Conservation (phyloP, 1,284 basidiomycete genomes). For the Kwoniella shivajii region DNA sequence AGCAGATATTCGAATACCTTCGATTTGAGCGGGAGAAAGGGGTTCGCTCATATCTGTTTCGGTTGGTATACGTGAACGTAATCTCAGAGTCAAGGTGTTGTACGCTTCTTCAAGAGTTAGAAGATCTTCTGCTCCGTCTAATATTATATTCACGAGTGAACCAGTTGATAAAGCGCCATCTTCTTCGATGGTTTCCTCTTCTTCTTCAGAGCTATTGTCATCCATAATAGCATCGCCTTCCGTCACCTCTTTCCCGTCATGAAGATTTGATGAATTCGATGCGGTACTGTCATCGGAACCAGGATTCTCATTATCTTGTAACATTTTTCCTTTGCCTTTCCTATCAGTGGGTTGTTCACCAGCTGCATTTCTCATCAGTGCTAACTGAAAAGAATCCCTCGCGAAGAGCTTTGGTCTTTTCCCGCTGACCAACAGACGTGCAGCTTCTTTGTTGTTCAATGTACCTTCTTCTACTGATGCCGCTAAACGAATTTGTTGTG, state of each 20-base stretch:
- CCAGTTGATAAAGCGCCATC: slow-evolving; percentile 39
- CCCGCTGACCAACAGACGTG: slow-evolving; percentile 41
- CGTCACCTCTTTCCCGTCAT: not conserved
- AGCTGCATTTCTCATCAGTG: slow-evolving; percentile 27
- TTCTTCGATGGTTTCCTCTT: slow-evolving; percentile 41
- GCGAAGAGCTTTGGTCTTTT: slow-evolving; percentile 35
- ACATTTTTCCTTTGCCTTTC: slow-evolving; percentile 19
- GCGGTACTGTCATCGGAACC: slow-evolving; percentile 36
- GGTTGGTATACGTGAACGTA: slow-evolving; percentile 27
- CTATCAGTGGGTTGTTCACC: slow-evolving; percentile 10
- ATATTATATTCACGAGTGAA: slow-evolving; percentile 43
- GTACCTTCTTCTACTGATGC: slow-evolving; percentile 49
- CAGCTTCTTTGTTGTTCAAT: slow-evolving; percentile 48
- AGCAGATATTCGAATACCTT: slow-evolving; percentile 21
- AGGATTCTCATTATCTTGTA: slow-evolving; percentile 24
- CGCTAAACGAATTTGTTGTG: slow-evolving; percentile 42
- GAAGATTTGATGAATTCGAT: slow-evolving; percentile 10
- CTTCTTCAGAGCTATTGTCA: slow-evolving; percentile 20
- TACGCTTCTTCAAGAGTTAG: slow-evolving; percentile 52
- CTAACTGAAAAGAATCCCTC: slow-evolving; percentile 41
- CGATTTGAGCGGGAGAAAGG: not conserved
- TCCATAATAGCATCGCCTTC: slow-evolving; percentile 14
- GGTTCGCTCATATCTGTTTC: not conserved
- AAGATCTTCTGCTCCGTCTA: slow-evolving; percentile 48
- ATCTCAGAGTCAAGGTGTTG: slow-evolving; percentile 30